Conservation (phyloP, 805 yeast species). For the Hanseniaspora thailandica region DNA sequence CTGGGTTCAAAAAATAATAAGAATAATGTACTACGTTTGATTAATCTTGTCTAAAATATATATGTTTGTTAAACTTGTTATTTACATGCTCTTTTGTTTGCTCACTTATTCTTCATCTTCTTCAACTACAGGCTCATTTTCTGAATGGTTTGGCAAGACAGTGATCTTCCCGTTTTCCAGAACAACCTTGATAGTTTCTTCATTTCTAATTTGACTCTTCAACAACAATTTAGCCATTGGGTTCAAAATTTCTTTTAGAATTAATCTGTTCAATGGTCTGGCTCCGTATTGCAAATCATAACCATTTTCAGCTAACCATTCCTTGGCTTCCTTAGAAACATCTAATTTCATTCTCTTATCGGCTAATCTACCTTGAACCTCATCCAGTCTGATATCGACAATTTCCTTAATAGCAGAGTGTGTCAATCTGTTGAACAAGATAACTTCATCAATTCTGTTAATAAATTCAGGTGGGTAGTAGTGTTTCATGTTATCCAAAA, state of each 20-base stretch:
- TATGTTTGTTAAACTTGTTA: not conserved
- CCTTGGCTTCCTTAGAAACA: conserved; percentile 53
- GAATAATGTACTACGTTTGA: not conserved
- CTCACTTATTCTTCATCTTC: conserved; percentile 14
- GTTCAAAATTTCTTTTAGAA: conserved; percentile 72
- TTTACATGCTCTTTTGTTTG: not conserved
- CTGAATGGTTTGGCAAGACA: conserved; percentile 39
- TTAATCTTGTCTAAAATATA: not conserved
- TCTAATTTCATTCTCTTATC: conserved; percentile 64
- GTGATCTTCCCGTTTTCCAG: conserved; percentile 35
- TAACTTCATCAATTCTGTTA: conserved; percentile 86
- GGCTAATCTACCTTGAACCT: conserved; percentile 63
- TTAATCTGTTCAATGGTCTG: conserved; percentile 82
- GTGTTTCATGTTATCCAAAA: conserved; percentile 55
- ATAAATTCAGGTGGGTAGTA: conserved; percentile 90
- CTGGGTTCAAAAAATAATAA: not conserved
- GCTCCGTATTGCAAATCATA: conserved; percentile 93
- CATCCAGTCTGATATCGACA: conserved; percentile 72
- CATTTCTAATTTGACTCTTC: conserved; percentile 59
- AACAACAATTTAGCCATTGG: conserved; percentile 75
- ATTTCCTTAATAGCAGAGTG: conserved; percentile 62
- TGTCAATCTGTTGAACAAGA: conserved; percentile 83
- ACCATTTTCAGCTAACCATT: conserved; percentile 72
- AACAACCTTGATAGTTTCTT: conserved; percentile 42
- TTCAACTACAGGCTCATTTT: conserved; percentile 22